Evolutionary conservation across 805 yeast species (phyloP).

Genomic region (Schizosaccharomyces cryophilus): DNA sequence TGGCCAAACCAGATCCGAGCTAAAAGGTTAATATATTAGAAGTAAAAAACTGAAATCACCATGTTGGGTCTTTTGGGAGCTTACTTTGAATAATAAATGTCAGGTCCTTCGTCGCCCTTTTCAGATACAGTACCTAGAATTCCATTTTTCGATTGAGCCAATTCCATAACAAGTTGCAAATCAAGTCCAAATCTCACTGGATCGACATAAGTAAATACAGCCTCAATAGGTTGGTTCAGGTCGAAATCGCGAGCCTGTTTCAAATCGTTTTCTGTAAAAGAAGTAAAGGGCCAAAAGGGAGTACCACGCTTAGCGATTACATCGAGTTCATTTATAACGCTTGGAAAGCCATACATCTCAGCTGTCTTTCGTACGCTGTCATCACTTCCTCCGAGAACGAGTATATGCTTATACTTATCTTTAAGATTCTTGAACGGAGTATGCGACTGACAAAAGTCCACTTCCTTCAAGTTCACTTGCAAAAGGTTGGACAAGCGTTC

Average conservation of each 20-base stretch:
- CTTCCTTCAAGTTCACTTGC: constrained; percentile 39
- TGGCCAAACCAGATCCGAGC: constrained; percentile 83
- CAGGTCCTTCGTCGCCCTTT: constrained; percentile 12
- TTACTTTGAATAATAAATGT: constrained; percentile 1
- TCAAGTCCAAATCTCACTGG: constrained; percentile 85
- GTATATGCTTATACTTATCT: constrained; percentile 29
- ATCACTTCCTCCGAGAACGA: constrained; percentile 64
- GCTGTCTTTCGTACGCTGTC: constrained; percentile 56
- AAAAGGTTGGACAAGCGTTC: constrained; percentile 28
- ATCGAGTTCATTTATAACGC: constrained; percentile 53
- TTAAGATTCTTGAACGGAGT: constrained; percentile 54
- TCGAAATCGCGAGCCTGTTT: constrained; percentile 16
- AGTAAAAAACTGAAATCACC: constrained; percentile 52
- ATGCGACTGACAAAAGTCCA: constrained; percentile 64
- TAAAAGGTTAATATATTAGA: constrained; percentile 35
- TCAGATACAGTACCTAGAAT: constrained; percentile 57
- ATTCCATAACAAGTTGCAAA: constrained; percentile 67
- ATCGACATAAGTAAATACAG: constrained; percentile 74
- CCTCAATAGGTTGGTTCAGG: constrained; percentile 50
- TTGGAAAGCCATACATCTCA: constrained; percentile 39
- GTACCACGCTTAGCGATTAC: constrained; percentile 29
- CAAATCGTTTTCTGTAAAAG: constrained; percentile 21
- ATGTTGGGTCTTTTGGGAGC: constrained; percentile 8
- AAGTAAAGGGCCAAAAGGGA: constrained; percentile 42
- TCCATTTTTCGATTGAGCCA: constrained; percentile 52